Conservation (phyloP, 164 flowering plant species). For the Nymphaea colorata region DNA sequence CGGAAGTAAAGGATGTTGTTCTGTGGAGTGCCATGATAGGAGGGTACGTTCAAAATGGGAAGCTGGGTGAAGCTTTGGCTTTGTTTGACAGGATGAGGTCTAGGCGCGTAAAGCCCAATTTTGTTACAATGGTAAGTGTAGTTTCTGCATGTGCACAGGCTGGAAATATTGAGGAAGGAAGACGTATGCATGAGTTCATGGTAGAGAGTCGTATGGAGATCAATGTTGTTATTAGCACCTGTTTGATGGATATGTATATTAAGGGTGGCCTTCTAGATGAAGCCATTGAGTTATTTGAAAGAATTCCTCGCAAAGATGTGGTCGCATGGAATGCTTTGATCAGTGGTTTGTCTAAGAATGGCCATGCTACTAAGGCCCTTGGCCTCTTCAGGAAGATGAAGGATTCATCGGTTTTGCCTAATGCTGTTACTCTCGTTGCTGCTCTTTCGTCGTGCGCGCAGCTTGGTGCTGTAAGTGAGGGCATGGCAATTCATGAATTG, state of each 20-base stretch:
- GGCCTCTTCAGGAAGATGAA: constrained; percentile 10
- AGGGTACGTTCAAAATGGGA: constrained; percentile 15
- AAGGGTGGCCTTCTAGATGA: constrained; percentile 9
- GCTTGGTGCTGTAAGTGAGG: constrained; percentile 12
- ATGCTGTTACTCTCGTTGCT: constrained; percentile 6
- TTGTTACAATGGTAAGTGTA: constrained; percentile 11
- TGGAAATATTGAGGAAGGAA: constrained; percentile 8
- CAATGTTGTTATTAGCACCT: constrained; percentile 10
- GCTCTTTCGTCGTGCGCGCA: constrained; percentile 12
- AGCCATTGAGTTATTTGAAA: constrained; percentile 10
- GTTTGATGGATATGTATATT: constrained; percentile 16
- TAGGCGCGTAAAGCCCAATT: constrained; percentile 10
- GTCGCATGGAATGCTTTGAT: constrained; percentile 20
- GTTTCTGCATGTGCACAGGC: constrained; percentile 13
- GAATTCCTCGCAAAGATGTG: constrained; percentile 11
- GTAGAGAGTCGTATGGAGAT: constrained; percentile 7
- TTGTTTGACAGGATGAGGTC: constrained; percentile 12
- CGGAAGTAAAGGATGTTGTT: constrained; percentile 7
- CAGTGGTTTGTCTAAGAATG: constrained; percentile 10
- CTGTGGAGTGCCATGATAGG: constrained; percentile 15
- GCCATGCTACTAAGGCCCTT: constrained; percentile 12
- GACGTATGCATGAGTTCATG: constrained; percentile 8
- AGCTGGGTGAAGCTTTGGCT: constrained; percentile 10
- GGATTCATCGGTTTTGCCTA: constrained; percentile 7
- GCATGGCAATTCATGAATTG: constrained; percentile 7